These are phyloP conservation scores for Millerozyma acaciae DNA, from an alignment of 805 yeast genomes.

Conservation along the genomic window DNA sequence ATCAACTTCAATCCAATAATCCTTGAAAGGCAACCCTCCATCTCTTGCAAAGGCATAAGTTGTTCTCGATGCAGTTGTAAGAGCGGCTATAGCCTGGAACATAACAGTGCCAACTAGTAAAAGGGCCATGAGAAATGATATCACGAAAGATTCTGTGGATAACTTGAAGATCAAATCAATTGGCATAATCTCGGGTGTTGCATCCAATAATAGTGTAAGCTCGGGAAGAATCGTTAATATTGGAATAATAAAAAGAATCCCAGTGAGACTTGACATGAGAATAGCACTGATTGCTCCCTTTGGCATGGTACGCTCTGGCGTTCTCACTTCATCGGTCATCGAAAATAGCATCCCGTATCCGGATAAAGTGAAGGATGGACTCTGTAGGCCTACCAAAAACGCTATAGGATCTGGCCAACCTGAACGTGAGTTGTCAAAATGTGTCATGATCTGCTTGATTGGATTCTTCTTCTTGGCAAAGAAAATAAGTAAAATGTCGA, in stretches of 20 bases:
- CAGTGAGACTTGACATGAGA: slow-evolving; percentile 60
- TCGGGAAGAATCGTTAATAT: slow-evolving; percentile 71
- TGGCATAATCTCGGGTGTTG: slow-evolving; percentile 65
- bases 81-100: slow-evolving; percentile 75
- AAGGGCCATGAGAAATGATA: slow-evolving; percentile 65
- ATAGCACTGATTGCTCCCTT: slow-evolving; percentile 68
- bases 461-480: slow-evolving; percentile 59
- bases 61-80: slow-evolving; percentile 79
- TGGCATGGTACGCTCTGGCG: slow-evolving; percentile 72
- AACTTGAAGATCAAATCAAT: slow-evolving; percentile 71
- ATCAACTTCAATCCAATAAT: slow-evolving; percentile 64
- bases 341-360: slow-evolving; percentile 83
- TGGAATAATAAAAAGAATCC: slow-evolving; percentile 69
- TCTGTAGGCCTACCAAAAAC: slow-evolving; percentile 72
- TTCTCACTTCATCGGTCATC: slow-evolving; percentile 75
- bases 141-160: slow-evolving; percentile 63
- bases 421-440: slow-evolving; percentile 66
- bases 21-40: slow-evolving; percentile 67
- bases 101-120: slow-evolving; percentile 65
- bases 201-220: slow-evolving; percentile 49
- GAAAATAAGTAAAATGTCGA: slow-evolving; percentile 58
- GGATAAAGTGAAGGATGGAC: slow-evolving; percentile 73
- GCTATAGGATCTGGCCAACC: slow-evolving; percentile 75
- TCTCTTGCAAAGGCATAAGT: slow-evolving; percentile 82
- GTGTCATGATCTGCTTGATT: slow-evolving; percentile 54